Evolutionary conservation across 495 filamentous ascomycete species (phyloP), one percentile per base, ranked within the genome.

Genomic region (Bacidia rubella): DNA sequence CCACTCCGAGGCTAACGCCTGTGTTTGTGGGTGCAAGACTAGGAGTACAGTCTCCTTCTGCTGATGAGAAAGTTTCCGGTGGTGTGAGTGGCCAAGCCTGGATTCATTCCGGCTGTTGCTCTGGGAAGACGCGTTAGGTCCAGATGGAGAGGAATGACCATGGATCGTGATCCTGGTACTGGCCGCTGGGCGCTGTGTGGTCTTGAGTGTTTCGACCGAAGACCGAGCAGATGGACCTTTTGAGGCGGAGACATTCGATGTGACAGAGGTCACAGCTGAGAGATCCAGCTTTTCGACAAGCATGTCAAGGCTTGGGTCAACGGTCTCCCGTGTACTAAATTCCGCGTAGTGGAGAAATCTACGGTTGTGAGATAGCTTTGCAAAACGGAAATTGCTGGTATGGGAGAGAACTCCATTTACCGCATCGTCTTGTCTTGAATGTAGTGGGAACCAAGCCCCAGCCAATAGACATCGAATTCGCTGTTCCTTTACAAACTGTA

Each of bases 401-500:
- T 86, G 90, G 2, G 75, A 68, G 9, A 65, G 68, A 3, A 61
- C 55, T 45, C 67, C 62, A 32, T 61, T 35, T 47, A 57, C 63
- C 64, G 60, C 68, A 64, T 64, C 55, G 60, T 60, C 69, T 68
- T 58, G 51, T 51, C 61, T 68, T 11, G 63, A 65, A 2, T 63
- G 53, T 50, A 83, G 77, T 4, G 85, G 77, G 62, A 99, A 97
- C 93, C 93, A 99, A 20, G 82, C 79, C 23, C 92, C 92, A 53
- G 85, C 77, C 11, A 96, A 72, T 12, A 99, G 72, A 64, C 87
- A 96, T n/a, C 93, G 78, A 50, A 96, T 85, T 44, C 92, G 81
- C 64, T 98, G 92, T 65, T 98, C 92, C 62, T 92, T 95, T 61
- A 97, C 83, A 60, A 98, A 98, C 59, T 94, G 86, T 38, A 94